These are phyloP conservation scores for Fusarium sulawesiense DNA, from an alignment of 2,329 filamentous ascomycete genomes.

Conservation along the genomic window DNA sequence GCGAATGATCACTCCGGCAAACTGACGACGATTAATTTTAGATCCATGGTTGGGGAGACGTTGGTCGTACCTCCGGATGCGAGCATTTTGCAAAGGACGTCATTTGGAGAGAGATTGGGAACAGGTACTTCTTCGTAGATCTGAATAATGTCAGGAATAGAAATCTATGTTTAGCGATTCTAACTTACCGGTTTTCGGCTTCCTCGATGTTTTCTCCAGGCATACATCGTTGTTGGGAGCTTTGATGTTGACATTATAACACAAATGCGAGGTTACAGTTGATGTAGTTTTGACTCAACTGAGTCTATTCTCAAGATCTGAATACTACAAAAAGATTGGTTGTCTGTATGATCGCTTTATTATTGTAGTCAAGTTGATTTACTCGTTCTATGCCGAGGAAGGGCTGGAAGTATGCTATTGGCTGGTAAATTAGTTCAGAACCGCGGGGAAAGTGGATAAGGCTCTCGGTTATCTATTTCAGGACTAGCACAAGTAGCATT, in stretches of 20 bases:
- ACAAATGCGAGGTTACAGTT: not conserved
- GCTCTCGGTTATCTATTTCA: not conserved
- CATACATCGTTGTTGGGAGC: constrained; percentile 46
- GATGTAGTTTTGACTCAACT: not conserved
- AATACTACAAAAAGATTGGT: accelerated
- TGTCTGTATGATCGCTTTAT: not conserved
- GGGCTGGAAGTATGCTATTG: not conserved
- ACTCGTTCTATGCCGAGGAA: not conserved
- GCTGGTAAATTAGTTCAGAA: not conserved
- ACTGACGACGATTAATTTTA: not conserved
- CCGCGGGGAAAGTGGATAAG: not conserved
- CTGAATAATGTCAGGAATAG: not conserved
- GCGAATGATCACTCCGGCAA: constrained; percentile 30
- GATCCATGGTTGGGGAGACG: accelerated
- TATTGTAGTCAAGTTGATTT: not conserved
- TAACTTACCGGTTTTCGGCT: constrained; percentile 32
- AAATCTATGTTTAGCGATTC: accelerated
- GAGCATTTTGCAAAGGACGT: constrained; percentile 27
- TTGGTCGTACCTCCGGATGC: constrained; percentile 22
- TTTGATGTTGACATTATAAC: not conserved
- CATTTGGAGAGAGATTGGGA: not conserved
- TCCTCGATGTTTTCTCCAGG: constrained; percentile 52
- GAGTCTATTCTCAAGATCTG: not conserved
- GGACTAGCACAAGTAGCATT: not conserved
- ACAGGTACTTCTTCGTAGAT: constrained; percentile 19